Percentiles rank a stretch among this genome's conserved stretches.
Conservation (phyloP, 31 red algal genomes). For the Odonthalia washingtoniensis region DNA sequence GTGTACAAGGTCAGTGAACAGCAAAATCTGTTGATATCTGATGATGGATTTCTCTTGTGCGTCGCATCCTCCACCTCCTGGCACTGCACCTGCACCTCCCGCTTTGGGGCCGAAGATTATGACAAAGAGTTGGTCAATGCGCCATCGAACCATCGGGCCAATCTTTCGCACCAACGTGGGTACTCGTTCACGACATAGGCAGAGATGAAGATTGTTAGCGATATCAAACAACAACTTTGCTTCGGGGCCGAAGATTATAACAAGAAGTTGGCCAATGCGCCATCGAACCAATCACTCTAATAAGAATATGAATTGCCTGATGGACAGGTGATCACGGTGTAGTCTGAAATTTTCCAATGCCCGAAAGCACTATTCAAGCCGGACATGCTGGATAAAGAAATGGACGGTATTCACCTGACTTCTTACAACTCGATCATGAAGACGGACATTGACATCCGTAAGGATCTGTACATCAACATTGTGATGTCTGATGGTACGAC, state of each 20-base stretch:
- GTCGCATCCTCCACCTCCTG: background rate
- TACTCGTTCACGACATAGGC: conserved; percentile 98
- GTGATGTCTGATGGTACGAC: conserved; percentile 99
- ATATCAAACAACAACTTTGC: conserved; percentile 94
- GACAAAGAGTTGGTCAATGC: conserved; percentile 93
- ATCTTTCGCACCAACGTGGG: conserved; percentile 96
- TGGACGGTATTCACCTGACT: conserved; percentile 90
- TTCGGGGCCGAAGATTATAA: conserved; percentile 89
- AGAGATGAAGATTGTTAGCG: conserved; percentile 93
- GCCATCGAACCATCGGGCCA: conserved; percentile 80
- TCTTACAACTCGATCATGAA: conserved; percentile 99
- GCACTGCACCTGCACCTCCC: background rate
- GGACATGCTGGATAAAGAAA: conserved; percentile 93
- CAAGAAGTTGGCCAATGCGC: conserved; percentile 86
- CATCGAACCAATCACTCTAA: too few species aligned
- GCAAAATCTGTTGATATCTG: conserved; percentile 93
- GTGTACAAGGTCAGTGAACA: conserved; percentile 97
- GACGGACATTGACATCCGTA: conserved; percentile 99
- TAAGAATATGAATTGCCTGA: conserved; percentile 99
- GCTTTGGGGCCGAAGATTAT: conserved; percentile 87
- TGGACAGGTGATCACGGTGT: conserved; percentile 98
- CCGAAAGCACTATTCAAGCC: conserved; percentile 99
- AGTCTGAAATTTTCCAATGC: conserved; percentile 96
- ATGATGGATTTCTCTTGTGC: conserved; percentile 81
- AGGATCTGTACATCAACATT: conserved; percentile 99